Percentiles rank a stretch among this genome's conserved stretches.
phyloP scores from a whole-genome alignment of 306 rosid genomes.

The Quercus rubra region DNA sequence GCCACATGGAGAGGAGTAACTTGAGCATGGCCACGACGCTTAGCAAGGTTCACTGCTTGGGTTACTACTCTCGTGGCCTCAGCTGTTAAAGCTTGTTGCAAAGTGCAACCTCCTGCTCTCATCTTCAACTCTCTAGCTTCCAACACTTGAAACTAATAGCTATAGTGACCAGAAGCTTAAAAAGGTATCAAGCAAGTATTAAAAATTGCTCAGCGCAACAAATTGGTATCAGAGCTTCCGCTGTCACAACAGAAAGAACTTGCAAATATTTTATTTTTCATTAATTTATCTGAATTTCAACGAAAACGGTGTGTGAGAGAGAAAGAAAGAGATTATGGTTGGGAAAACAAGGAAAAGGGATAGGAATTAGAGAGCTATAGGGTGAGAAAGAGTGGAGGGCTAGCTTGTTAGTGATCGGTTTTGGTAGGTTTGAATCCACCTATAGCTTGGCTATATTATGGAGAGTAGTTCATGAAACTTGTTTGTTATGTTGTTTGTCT shows the following conservation, averaged over 20 bases:
- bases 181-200: neutral
- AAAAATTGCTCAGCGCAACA: too few species aligned
- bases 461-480: conserved; percentile 16
- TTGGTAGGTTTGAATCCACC: conserved; percentile 15
- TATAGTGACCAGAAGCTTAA: neutral
- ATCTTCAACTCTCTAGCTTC: conserved; percentile 22
- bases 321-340: conserved; percentile 12
- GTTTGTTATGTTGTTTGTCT: conserved; percentile 17
- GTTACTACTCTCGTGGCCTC: conserved; percentile 74
- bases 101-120: conserved; percentile 80
- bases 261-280: neutral
- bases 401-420: conserved; percentile 1
- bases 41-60: conserved; percentile 71
- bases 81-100: conserved; percentile 78
- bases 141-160: neutral
- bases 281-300: conserved; percentile 9
- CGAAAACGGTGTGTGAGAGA: neutral
- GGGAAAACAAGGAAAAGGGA: conserved; percentile 19
- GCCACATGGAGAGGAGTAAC: conserved; percentile 98
- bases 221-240: too few species aligned
- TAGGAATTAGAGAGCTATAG: conserved; percentile 2
- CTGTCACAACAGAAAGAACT: neutral
- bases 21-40: conserved; percentile 91
- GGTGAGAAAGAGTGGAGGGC: conserved; percentile 6
- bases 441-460: conserved; percentile 4